Evolutionary conservation across 2,329 filamentous ascomycete genomes (phyloP).

Genomic region (Penicillium hesseltinei): DNA sequence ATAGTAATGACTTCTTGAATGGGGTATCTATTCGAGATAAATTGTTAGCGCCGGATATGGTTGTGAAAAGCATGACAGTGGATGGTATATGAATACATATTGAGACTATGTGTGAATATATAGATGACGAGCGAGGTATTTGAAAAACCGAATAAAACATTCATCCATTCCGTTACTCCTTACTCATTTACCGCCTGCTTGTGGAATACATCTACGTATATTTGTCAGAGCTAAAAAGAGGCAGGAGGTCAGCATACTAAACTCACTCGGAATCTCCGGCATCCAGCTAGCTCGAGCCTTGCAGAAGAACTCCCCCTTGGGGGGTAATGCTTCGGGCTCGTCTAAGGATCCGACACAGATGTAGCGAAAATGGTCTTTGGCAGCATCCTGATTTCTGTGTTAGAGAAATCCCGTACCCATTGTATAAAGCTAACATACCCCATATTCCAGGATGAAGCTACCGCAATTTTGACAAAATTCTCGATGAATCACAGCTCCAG

Average conservation of each 20-base stretch:
- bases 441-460: constrained; percentile 53
- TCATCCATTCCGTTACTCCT: not conserved
- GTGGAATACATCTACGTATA: constrained; percentile 43
- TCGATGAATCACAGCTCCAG: constrained; percentile 47
- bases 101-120: not conserved
- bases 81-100: not conserved
- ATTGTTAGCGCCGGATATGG: constrained; percentile 27
- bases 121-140: not conserved
- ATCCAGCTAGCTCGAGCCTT: constrained; percentile 51
- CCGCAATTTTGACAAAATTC: constrained; percentile 56
- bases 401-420: not conserved
- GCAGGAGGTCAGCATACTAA: not conserved
- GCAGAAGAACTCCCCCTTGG: constrained; percentile 58
- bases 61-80: constrained; percentile 24
- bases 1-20: constrained; percentile 42
- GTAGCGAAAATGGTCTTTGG: constrained; percentile 39
- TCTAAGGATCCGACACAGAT: constrained; percentile 53
- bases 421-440: constrained; percentile 34
- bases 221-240: constrained; percentile 8
- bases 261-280: constrained; percentile 49
- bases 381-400: constrained; percentile 25
- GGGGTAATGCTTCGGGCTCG: constrained; percentile 48
- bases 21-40: constrained; percentile 30
- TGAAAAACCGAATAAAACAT: not conserved
- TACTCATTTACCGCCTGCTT: constrained; percentile 48